Evolutionary conservation across 192 early-diverging fungal genomes (phyloP).

Genomic region (Spizellomyces punctatus): DNA sequence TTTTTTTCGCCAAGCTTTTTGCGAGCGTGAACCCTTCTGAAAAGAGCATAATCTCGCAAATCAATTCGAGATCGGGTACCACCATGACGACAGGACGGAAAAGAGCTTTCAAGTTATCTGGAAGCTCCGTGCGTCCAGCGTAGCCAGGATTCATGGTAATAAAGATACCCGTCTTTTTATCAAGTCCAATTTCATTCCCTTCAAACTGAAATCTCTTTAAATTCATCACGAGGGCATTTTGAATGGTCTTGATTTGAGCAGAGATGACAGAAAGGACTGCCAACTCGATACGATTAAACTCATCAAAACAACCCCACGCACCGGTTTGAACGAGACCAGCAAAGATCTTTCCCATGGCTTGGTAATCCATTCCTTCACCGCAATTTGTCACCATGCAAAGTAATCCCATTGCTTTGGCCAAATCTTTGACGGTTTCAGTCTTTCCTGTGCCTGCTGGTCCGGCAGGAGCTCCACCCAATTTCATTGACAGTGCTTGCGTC

Average conservation of each 20-base stretch:
- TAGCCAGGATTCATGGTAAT: conserved; percentile 69
- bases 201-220: conserved; percentile 63
- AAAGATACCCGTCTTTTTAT: conserved; percentile 59
- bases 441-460: conserved; percentile 66
- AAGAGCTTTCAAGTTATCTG: conserved; percentile 66
- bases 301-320: conserved; percentile 68
- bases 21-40: conserved; percentile 74
- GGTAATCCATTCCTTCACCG: conserved; percentile 65
- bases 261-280: conserved; percentile 66
- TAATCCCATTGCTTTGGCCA: conserved; percentile 61
- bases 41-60: conserved; percentile 72
- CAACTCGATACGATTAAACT: conserved; percentile 65
- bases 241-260: conserved; percentile 64
- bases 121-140: conserved; percentile 62
- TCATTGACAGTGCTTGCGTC: conserved; percentile 61
- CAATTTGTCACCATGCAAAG: conserved; percentile 68
- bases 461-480: conserved; percentile 63
- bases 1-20: conserved; percentile 72
- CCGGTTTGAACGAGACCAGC: conserved; percentile 64
- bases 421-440: conserved; percentile 66
- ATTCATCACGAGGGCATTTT: conserved; percentile 57
- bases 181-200: conserved; percentile 61
- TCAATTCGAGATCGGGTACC: conserved; percentile 61
- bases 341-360: conserved; percentile 67
- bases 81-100: conserved; percentile 67